Conservation (phyloP, 208 protist species). For the Lotmaria passim region DNA sequence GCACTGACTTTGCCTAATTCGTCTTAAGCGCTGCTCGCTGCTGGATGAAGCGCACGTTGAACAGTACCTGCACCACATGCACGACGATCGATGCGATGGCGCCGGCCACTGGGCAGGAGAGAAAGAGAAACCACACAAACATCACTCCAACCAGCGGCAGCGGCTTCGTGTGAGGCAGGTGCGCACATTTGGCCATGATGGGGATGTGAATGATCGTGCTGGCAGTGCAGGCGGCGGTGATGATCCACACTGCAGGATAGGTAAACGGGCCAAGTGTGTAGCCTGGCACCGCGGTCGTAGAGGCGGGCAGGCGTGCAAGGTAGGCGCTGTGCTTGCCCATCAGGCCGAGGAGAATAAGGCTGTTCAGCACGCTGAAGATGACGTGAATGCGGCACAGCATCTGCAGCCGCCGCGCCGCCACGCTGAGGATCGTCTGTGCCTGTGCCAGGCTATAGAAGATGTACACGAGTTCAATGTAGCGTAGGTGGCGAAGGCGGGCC, state of each 20-base stretch:
- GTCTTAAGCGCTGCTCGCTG: neutral
- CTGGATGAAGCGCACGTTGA: conserved; percentile 59
- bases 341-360: conserved; percentile 48
- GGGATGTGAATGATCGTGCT: conserved; percentile 84
- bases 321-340: conserved; percentile 59
- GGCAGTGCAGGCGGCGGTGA: conserved; percentile 70
- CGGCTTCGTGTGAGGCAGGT: conserved; percentile 37
- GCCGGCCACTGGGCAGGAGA: conserved; percentile 50
- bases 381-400: conserved; percentile 79
- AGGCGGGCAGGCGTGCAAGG: conserved; percentile 29
- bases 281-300: conserved; percentile 33
- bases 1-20: neutral
- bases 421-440: conserved; percentile 54
- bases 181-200: conserved; percentile 77
- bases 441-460: conserved; percentile 69
- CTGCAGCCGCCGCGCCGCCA: conserved; percentile 44
- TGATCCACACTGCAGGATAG: conserved; percentile 85
- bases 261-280: conserved; percentile 73
- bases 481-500: conserved; percentile 31
- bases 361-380: conserved; percentile 59
- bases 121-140: conserved; percentile 70
- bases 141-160: conserved; percentile 65
- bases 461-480: conserved; percentile 64
- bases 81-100: conserved; percentile 48
- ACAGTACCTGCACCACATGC: conserved; percentile 71